A percentile compares a stretch with the other conserved stretches of the same genome.
These are phyloP conservation scores for Cordyceps pruinosa DNA, from an alignment of 2,329 filamentous ascomycete species.

Conservation along the genomic window DNA sequence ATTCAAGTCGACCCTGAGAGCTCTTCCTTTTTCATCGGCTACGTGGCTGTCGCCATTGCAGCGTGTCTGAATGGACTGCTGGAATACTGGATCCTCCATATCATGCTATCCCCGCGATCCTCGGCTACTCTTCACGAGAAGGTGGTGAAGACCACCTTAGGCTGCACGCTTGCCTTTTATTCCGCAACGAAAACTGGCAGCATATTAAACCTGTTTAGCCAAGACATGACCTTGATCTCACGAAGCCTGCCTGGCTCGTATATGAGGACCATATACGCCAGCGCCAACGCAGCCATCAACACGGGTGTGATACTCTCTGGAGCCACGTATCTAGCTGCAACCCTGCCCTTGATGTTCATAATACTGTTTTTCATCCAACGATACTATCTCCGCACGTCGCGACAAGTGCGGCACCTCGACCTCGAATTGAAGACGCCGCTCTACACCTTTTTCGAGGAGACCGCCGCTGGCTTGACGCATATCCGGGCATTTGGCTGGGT, in stretches of 20 bases:
- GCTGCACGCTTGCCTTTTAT: neutral
- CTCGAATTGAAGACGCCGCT: constrained; percentile 44
- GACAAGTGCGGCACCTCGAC: constrained; percentile 47
- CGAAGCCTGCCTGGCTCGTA: neutral
- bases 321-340: neutral
- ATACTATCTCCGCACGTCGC: constrained; percentile 39
- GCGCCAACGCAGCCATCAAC: neutral
- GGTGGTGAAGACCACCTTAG: neutral
- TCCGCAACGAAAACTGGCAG: neutral
- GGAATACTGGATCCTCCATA: neutral
- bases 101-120: neutral
- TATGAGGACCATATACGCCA: neutral
- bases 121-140: neutral
- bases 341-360: neutral
- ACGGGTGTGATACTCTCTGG: neutral
- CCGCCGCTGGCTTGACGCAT: constrained; percentile 20
- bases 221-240: neutral
- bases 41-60: neutral
- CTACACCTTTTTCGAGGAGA: constrained; percentile 32
- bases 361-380: constrained; percentile 18
- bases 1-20: neutral
- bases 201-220: neutral
- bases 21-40: neutral
- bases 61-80: neutral
- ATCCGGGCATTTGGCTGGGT: constrained; percentile 20